Conservation (phyloP, 805 yeast genomes). For the Lachancea kluyveri region DNA sequence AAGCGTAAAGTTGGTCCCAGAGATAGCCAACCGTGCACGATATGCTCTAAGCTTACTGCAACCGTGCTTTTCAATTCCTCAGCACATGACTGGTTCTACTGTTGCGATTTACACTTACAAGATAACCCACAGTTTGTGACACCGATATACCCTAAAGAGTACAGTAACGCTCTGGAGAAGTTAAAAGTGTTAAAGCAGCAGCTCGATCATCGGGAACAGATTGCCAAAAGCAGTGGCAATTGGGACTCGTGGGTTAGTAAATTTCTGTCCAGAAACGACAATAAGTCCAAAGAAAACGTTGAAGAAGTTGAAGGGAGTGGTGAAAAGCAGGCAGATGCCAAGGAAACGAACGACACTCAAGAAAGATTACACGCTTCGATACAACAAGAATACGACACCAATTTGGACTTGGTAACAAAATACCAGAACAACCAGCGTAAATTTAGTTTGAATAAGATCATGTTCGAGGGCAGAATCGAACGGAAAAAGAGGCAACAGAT, state of each 20-base stretch:
- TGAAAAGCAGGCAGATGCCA: slow-evolving; percentile 3
- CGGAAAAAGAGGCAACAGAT: slow-evolving; percentile 10
- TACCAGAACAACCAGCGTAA: slow-evolving; percentile 15
- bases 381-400: slow-evolving; percentile 13
- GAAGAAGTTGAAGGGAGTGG: background rate
- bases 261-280: slow-evolving; percentile 16
- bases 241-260: slow-evolving; percentile 32
- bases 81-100: slow-evolving; percentile 29
- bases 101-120: slow-evolving; percentile 30
- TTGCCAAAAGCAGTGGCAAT: slow-evolving; percentile 12
- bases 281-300: background rate
- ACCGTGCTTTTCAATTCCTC: slow-evolving; percentile 24
- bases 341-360: slow-evolving; percentile 1
- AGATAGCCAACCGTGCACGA: slow-evolving; percentile 26
- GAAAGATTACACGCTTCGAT: slow-evolving; percentile 1
- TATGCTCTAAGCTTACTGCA: slow-evolving; percentile 24
- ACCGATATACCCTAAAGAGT: slow-evolving; percentile 23
- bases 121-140: slow-evolving; percentile 29
- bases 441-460: slow-evolving; percentile 18
- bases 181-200: slow-evolving; percentile 16
- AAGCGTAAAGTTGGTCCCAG: slow-evolving; percentile 24
- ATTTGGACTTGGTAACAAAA: slow-evolving; percentile 17
- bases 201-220: slow-evolving; percentile 8
- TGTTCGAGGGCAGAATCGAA: slow-evolving; percentile 21
- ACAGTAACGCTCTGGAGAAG: slow-evolving; percentile 12